Evolutionary conservation across 371 early-diverging fungal genomes (phyloP).

Genomic region (Mucor indicus): DNA sequence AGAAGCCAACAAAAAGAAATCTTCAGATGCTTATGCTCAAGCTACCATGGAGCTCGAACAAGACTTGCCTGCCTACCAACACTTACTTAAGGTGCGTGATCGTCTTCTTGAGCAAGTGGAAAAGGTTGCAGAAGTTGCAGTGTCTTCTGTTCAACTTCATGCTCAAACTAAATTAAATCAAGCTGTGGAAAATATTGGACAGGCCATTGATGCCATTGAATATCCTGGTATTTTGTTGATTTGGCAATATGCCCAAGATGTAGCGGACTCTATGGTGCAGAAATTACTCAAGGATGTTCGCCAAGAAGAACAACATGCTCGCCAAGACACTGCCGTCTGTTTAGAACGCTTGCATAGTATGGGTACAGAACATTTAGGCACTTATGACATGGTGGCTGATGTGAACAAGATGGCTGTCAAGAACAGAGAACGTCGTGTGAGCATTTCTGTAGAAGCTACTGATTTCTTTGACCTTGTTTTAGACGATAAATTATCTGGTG

Average conservation of each 20-base stretch:
- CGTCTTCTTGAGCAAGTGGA: constrained; percentile 65
- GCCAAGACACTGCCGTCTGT: constrained; percentile 57
- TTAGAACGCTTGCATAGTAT: constrained; percentile 61
- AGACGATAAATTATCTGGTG: constrained; percentile 53
- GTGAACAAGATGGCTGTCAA: constrained; percentile 47
- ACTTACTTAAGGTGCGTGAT: constrained; percentile 51
- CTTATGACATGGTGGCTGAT: constrained; percentile 36
- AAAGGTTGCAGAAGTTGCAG: constrained; percentile 64
- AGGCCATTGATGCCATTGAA: constrained; percentile 63
- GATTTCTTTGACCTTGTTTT: constrained; percentile 67
- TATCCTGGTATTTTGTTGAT: constrained; percentile 80
- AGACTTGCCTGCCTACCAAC: constrained; percentile 56
- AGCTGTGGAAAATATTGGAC: constrained; percentile 63
- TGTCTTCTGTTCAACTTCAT: constrained; percentile 48
- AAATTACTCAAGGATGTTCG: constrained; percentile 59
- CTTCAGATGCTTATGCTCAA: constrained; percentile 30
- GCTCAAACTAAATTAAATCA: constrained; percentile 50
- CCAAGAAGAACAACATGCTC: constrained; percentile 67
- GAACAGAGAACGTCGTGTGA: constrained; percentile 39
- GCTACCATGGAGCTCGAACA: constrained; percentile 45
- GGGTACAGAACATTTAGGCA: constrained; percentile 55
- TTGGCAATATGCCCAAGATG: constrained; percentile 84
- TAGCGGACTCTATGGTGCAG: constrained; percentile 68
- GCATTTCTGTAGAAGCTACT: constrained; percentile 59
- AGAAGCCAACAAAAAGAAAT: constrained; percentile 51